Conservation (phyloP, 352 stramenopile species). For the Phytophthora vignae region DNA sequence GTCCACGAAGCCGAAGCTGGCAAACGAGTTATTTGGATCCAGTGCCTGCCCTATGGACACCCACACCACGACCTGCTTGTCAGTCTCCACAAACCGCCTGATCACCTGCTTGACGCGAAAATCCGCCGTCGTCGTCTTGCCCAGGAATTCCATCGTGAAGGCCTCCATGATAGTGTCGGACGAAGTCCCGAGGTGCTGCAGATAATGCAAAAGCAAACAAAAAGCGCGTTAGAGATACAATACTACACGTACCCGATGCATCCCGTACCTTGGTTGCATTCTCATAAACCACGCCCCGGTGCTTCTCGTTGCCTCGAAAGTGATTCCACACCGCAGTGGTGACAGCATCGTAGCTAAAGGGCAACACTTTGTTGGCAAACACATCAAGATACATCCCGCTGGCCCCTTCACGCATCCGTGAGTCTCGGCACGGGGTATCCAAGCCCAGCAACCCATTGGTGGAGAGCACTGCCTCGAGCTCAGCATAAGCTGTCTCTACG, state of each 20-base stretch:
- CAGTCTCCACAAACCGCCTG: slow-evolving; percentile 42
- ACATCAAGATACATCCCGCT: slow-evolving; percentile 47
- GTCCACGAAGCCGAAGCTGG: slow-evolving; percentile 54
- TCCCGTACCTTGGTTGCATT: slow-evolving; percentile 36
- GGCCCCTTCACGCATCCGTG: slow-evolving; percentile 39
- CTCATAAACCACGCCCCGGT: slow-evolving; percentile 42
- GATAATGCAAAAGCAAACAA: neutral
- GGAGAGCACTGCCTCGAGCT: slow-evolving; percentile 37
- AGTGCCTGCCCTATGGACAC: slow-evolving; percentile 37
- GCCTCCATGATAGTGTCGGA: slow-evolving; percentile 58
- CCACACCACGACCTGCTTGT: slow-evolving; percentile 57
- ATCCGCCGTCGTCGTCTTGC: slow-evolving; percentile 42
- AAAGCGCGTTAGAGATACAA: neutral
- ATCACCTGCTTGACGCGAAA: slow-evolving; percentile 51
- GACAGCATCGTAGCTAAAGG: slow-evolving; percentile 38
- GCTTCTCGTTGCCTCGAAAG: slow-evolving; percentile 43
- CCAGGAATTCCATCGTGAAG: slow-evolving; percentile 50
- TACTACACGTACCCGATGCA: neutral
- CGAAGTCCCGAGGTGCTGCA: slow-evolving; percentile 32
- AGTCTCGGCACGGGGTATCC: slow-evolving; percentile 35
- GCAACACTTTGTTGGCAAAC: slow-evolving; percentile 44
- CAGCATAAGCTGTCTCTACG: slow-evolving; percentile 40
- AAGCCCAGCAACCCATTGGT: slow-evolving; percentile 37
- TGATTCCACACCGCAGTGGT: slow-evolving; percentile 44
- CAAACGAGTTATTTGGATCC: slow-evolving; percentile 42